Percentiles rank a stretch among this genome's conserved stretches.
Evolutionary conservation across 257 asterid genomes (phyloP).

Genomic region (Solanum rostratum): DNA sequence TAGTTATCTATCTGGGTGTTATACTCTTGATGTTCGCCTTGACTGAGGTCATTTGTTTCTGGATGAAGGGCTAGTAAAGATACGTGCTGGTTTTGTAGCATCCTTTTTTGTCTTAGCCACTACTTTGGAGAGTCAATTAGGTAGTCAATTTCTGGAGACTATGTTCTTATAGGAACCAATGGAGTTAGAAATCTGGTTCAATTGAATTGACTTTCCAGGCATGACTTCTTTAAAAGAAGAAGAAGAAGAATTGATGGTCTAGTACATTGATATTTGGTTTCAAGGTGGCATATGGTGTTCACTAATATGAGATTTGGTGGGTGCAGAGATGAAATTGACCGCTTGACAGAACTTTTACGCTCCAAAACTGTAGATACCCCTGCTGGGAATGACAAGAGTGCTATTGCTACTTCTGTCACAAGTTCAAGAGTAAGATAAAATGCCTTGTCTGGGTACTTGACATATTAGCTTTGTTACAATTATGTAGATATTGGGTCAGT

Average conservation of each 20-base stretch:
- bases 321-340: constrained; percentile 10
- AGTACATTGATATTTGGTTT: neutral
- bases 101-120: neutral
- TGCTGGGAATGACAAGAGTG: constrained; percentile 1
- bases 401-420: neutral
- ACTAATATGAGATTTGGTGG: neutral
- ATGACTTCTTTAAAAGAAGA: neutral
- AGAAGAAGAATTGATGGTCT: neutral
- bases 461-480: neutral
- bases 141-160: neutral
- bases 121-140: neutral
- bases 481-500: neutral
- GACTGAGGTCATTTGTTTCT: neutral
- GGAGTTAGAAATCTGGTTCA: neutral
- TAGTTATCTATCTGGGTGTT: neutral
- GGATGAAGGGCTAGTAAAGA: neutral
- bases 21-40: neutral
- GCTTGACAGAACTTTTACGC: constrained; percentile 1
- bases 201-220: neutral
- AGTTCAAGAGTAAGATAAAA: constrained; percentile 6
- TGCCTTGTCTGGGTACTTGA: neutral
- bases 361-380: constrained; percentile 5
- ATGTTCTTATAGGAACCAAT: neutral
- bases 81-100: neutral
- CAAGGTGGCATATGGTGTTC: neutral